Evolutionary conservation across 192 early-diverging fungal species (phyloP).

Genomic region (Coemansia sp.): DNA sequence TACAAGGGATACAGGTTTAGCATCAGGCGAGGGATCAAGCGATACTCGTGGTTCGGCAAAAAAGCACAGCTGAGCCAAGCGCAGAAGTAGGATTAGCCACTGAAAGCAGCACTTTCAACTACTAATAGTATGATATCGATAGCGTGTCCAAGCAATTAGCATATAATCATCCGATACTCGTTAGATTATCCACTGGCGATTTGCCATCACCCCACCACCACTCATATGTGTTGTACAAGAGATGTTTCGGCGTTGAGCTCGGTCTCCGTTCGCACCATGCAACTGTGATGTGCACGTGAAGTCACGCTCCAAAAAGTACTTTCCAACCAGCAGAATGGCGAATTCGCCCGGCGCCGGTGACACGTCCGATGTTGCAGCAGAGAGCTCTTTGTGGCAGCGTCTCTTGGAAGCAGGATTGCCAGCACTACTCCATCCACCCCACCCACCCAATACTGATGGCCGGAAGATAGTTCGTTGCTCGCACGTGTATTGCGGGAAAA

Average conservation of each 20-base stretch:
- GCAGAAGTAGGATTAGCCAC: background rate
- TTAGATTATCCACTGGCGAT: background rate
- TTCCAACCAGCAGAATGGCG: background rate
- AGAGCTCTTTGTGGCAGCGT: background rate
- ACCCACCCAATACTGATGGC: background rate
- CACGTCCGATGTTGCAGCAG: background rate
- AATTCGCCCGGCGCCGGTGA: constrained; percentile 4
- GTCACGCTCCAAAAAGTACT: background rate
- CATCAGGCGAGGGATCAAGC: constrained; percentile 36
- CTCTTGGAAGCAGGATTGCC: background rate
- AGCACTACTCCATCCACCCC: background rate
- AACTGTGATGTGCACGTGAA: background rate
- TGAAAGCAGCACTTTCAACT: background rate
- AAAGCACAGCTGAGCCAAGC: constrained; percentile 4
- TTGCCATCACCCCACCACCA: too few relatives aligned
- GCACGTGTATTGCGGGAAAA: background rate
- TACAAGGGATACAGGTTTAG: constrained; percentile 20
- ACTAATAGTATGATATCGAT: background rate
- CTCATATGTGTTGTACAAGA: background rate
- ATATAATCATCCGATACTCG: background rate
- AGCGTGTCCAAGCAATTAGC: background rate
- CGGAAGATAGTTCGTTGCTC: background rate
- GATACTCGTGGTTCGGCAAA: constrained; percentile 42
- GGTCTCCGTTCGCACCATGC: constrained; percentile 4
- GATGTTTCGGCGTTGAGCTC: background rate